Base-by-base conservation (phyloP, 306 rosid species). In the Rosa lucieae region DNA sequence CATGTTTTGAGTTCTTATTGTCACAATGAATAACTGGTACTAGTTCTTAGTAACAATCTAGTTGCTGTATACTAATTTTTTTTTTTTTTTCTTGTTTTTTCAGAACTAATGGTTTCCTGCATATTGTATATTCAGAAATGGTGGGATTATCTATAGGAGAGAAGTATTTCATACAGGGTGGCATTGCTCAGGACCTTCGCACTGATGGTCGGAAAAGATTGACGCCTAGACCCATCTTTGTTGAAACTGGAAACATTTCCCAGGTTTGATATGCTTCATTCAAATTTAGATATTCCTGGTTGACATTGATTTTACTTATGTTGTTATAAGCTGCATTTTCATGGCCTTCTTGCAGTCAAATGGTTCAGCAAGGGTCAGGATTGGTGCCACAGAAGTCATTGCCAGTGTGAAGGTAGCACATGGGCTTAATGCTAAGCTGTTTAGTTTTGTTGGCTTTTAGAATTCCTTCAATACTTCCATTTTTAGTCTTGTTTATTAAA, bases 111-210 rank as follows among this genome's bases (percentile, higher is more conserved):
- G 46, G 29, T 51, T 72, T 51, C 5, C 5, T 51, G 2, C 15
- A 5, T 75, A 13, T 61, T 20, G 32, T 20, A 1, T 52, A 21
- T 51, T 18, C 44, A 84, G 84, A 72, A 78, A 94, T 89, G 94
- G 92, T 89, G 80, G 97, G 93, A 26, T 83, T 94, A 66, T 94
- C 98, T 29, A 67, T 77, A 35, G 94, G 89, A 82, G 97, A 94
- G 52, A 87, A 80, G 75, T 82, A 83, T 77, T 90, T 94, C 87
- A 89, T 89, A 77, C 84, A 87, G 75, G 97, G 94, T 32, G 98
- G 98, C 59, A 89, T 92, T 53, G 94, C 93, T 72, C 97, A 92
- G 68, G 98, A 94, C 83, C 88, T 94, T 80, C 97, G 97, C 39
- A 81, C 87, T 80, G 97, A 94, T 85, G 98, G 98, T 73, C 85